Conservation (phyloP, 176 grass and related monocot species). For the Cocos nucifera region DNA sequence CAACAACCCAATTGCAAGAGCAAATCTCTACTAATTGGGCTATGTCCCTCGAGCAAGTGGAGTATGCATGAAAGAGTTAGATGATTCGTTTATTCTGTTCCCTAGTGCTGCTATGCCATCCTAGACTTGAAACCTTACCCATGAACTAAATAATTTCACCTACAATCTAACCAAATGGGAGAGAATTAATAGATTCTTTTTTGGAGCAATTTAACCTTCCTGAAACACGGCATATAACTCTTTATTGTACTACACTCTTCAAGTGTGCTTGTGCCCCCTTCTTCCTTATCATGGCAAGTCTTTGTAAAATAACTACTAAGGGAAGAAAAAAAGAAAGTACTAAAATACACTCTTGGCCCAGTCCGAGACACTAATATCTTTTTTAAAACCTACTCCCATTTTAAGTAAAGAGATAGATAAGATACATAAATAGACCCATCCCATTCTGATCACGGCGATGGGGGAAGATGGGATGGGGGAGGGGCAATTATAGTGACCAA, state of each 20-base stretch:
- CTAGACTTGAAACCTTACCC: not conserved
- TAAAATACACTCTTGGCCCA: no score
- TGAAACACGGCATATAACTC: not conserved
- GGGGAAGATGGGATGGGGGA: no score
- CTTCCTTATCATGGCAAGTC: not conserved
- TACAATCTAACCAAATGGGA: not conserved
- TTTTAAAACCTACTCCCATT: no score
- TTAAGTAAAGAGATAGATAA: no score
- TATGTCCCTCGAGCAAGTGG: not conserved
- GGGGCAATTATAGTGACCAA: no score
- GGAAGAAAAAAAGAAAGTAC: no score
- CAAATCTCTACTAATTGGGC: no score
- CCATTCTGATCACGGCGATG: no score
- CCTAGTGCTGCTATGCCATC: not conserved
- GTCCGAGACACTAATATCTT: no score
- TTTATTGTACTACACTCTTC: not conserved
- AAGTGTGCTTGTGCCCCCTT: not conserved
- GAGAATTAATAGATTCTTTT: constrained; percentile 3
- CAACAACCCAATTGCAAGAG: no score
- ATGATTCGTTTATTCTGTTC: not conserved
- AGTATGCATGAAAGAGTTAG: constrained; percentile 3
- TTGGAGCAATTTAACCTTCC: not conserved
- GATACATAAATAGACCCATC: no score
- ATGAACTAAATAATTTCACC: not conserved
- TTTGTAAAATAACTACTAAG: no score